Base-by-base conservation (phyloP, 106 monocot genomes). In the Dactylorhiza incarnata region DNA sequence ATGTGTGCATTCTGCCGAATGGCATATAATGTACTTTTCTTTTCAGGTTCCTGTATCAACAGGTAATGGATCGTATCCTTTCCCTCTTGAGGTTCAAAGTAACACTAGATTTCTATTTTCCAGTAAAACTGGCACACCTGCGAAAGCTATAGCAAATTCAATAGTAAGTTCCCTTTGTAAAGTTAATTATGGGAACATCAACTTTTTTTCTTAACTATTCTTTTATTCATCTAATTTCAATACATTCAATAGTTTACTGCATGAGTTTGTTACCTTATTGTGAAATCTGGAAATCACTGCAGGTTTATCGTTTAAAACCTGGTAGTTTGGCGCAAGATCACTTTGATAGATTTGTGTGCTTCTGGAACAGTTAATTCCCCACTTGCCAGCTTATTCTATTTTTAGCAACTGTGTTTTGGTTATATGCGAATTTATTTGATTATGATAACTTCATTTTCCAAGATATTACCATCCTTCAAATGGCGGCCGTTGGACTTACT, bases 401-500 rank as follows among this genome's bases (percentile, higher is more conserved):
- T 46, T 45, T 68, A 49, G 16, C 66, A 52, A 61, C 13, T 10
- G 8, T n/a, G n/a, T n/a, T 43, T 68, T 53, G 4, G 29, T 7
- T 19, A 68, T 72, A 51, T 65, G 44, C 23, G 22, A 10, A 20
- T 72, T 29, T 49, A 72, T 45, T 49, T 48, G 49, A 72, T 74
- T 48, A 44, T 66, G 50, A 55, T 59, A 71, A 15, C 25, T 53
- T 77, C 49, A 20, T 20, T 72, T 44, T 62, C 75, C 20, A 84
- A 99, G 99, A 74, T 99, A 87, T 82, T 99, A 92, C 73, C 99
- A 99, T 83, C 99, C 99, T 73, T 99, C 99, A 44, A 99, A 99
- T 88, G 99, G 94, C 71, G 99, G 99, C 55, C 87, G 89, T 25
- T 99, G 99, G 99, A 91, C 99, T 76, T 82, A 81, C 75, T 91